Base-by-base conservation (phyloP, 2,329 filamentous ascomycete species). In the Curvularia sp. region DNA sequence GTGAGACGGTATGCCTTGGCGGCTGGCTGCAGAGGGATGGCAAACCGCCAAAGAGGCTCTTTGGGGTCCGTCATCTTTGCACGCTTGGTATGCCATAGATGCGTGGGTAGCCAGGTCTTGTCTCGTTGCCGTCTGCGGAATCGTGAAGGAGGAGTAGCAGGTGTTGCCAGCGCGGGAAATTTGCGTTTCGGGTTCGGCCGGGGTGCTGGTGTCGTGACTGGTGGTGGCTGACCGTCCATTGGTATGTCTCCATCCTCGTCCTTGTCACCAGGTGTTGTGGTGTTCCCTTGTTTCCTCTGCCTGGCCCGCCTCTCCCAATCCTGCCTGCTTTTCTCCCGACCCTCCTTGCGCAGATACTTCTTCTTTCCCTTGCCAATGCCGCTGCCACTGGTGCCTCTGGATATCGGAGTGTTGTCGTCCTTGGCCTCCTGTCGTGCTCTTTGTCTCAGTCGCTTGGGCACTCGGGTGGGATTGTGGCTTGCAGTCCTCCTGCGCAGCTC, bases 61-160 rank as follows among this genome's bases (percentile, higher is more conserved):
- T 86, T 88, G 0, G 91, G 89, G 7, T 86, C 84, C 0, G 93
- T 93, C 91, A 99, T 96, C 60, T 86, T 90, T 22, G 95, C 92
- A 59, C 95, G 84, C 77, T 99, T 99, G 2, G 94, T 89, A 78
- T 97, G 93, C 85, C 91, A 99, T 64, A 96, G 80, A 76, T 99
- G 95, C 6, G 95, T 98, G 0, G 95, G 95, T 15, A 99, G 82
- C 92, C 94, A 97, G 2, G 91, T 93, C 81, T 98, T 98, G 75
- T 91, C 84, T 46, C 89, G 81, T 74, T 98, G 94, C 31, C 95
- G 88, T 78, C 92, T 95, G 65, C 89, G 88, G 74, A 92, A 98
- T 69, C 89, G 93, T 22, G 85, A 86, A 44, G 83, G 84, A 1
- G 87, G 88, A 75, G 75, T 81, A 5, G 81, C 80, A 5, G 87